Percentiles rank a stretch among this genome's conserved stretches.
These are phyloP conservation scores for Quercus engelmannii DNA, from an alignment of 306 rosid genomes.

Conservation along the genomic window DNA sequence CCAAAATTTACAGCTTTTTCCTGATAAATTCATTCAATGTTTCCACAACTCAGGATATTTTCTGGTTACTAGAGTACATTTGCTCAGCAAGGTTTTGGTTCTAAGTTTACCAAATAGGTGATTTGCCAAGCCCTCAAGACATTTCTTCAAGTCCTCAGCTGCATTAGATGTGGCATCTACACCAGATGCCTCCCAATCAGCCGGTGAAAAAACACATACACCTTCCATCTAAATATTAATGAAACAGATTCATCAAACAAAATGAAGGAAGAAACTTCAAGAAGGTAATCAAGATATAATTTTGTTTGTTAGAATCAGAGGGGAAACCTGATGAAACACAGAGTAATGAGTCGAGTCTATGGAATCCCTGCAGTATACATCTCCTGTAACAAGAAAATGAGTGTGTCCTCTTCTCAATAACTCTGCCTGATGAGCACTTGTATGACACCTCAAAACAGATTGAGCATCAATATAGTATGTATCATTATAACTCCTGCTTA, in stretches of 20 bases:
- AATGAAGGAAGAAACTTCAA: constrained; percentile 13
- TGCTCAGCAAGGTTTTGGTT: too few species aligned
- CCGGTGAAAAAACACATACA: constrained; percentile 73
- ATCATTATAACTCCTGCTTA: constrained; percentile 92
- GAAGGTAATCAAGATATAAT: constrained; percentile 16
- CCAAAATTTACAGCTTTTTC: neutral
- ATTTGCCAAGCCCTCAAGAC: constrained; percentile 80
- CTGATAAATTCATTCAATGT: too few species aligned
- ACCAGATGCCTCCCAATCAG: constrained; percentile 75
- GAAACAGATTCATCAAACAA: constrained; percentile 6
- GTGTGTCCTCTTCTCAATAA: constrained; percentile 72
- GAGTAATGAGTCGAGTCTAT: constrained; percentile 98
- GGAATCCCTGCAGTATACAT: constrained; percentile 95
- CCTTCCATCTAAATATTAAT: constrained; percentile 81
- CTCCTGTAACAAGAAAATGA: constrained; percentile 97
- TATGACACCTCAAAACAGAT: constrained; percentile 92
- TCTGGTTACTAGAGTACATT: too few species aligned
- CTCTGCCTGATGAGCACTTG: constrained; percentile 98
- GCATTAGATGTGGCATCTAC: constrained; percentile 74
- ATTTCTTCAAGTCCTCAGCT: constrained; percentile 80
- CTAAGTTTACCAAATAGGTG: too few species aligned
- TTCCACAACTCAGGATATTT: too few species aligned
- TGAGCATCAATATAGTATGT: constrained; percentile 77
- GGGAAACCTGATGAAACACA: constrained; percentile 85
- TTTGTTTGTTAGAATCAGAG: neutral